Base-by-base conservation (phyloP, 805 yeast species). In the Ogataea pini region DNA sequence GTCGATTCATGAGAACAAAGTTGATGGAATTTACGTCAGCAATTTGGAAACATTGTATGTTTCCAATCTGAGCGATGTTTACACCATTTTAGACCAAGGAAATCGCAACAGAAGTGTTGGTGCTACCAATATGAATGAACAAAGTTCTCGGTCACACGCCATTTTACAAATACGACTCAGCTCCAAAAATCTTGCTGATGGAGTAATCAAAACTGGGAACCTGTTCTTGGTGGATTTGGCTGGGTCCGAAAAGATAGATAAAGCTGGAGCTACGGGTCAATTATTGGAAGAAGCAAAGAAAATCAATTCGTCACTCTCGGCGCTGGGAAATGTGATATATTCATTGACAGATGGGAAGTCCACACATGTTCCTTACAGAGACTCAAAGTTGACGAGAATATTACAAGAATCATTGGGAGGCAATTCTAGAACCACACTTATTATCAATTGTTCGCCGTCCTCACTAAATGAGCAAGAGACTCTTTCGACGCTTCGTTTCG, bases 401-500 rank as follows among this genome's bases (percentile, higher is more conserved):
- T 66, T 89, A 28, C 91, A 86, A 61, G 90, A 86, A 55, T 82
- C 92, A 0, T 68, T 89, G 18, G 94, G 95, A 5, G 96, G 96
- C 1, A 88, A 89, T 63, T 82, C 91, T 2, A 72, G 89, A 44
- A 89, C 95, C 0, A 77, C 86, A 2, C 69, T 89, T 41, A 79
- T 89, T 14, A 75, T 88, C 34, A 85, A 84, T 54, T 86, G 94
- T 53, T 86, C 94, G 0, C 85, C 89, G 0, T 72, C 85, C 0
- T 59, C 70, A 2, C 61, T 65, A 27, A 79, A 87, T 56, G 80
- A 75, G 44, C 63, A 68, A 14, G 94, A 87, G 58, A 86, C 95
- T 0, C 50, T 86, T 5, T 82, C 89, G 4, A 82, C 91, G 0
- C 67, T 89, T 48, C 68, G 92, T 39, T 86, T 89, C 63, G 96